Conservation (phyloP, 176 grass and related monocot species). For the Pharus latifolius region DNA sequence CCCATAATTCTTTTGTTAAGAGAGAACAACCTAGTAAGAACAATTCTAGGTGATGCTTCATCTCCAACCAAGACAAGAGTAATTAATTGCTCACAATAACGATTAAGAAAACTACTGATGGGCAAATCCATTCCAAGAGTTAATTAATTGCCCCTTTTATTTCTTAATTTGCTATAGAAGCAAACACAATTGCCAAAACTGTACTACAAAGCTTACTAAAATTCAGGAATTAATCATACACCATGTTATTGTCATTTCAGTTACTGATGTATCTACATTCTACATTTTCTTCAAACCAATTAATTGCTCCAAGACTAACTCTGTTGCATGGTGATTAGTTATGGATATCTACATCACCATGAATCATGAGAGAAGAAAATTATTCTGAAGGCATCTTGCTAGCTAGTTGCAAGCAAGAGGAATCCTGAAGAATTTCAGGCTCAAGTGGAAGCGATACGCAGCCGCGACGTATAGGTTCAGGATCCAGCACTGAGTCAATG, state of each 20-base stretch:
- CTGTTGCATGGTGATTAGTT: background rate
- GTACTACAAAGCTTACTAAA: background rate
- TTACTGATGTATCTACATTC: background rate
- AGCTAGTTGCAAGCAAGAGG: background rate
- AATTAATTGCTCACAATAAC: slow-evolving; percentile 4
- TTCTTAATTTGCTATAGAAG: background rate
- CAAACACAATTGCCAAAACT: background rate
- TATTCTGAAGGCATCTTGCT: background rate
- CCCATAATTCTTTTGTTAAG: slow-evolving; percentile 16
- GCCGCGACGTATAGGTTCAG: background rate
- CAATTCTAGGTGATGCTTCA: slow-evolving; percentile 18
- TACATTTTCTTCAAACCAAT: slow-evolving; percentile 14
- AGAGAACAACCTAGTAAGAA: slow-evolving; percentile 20
- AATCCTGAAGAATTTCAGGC: slow-evolving; percentile 12
- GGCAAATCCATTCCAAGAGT: background rate
- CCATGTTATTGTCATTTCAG: too few species aligned
- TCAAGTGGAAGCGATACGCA: background rate
- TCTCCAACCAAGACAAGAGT: background rate
- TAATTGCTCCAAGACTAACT: background rate
- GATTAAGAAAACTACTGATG: slow-evolving; percentile 4
- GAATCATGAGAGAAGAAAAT: background rate
- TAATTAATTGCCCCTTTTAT: background rate
- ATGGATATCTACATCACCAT: slow-evolving; percentile 21
- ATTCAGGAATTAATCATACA: slow-evolving; percentile 20
- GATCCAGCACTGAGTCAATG: background rate